Evolutionary conservation across 495 filamentous ascomycete species (phyloP).

Genomic region (Neurospora sublineolata): DNA sequence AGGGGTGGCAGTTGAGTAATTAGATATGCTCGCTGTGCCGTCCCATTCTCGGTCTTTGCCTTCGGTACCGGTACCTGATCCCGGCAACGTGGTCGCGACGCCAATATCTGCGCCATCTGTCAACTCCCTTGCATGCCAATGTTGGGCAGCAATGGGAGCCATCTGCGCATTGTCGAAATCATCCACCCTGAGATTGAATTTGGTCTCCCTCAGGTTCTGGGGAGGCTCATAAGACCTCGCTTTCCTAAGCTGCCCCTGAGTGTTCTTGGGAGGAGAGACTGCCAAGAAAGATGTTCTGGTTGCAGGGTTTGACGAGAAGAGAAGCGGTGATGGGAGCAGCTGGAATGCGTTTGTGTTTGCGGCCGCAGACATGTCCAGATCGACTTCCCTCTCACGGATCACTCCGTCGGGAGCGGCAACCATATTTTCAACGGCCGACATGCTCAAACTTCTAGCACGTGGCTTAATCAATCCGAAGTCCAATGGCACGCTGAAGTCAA

Average conservation of each 20-base stretch:
- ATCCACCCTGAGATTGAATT: background rate
- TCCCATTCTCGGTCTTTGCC: background rate
- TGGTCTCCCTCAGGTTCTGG: background rate
- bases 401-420: slow-evolving; percentile 9
- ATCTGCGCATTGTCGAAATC: background rate
- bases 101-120: background rate
- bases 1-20: background rate
- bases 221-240: background rate
- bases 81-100: background rate
- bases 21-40: background rate
- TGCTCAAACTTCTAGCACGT: slow-evolving; percentile 24
- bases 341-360: background rate
- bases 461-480: slow-evolving; percentile 8
- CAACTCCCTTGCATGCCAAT: background rate
- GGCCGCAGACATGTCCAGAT: background rate
- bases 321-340: background rate
- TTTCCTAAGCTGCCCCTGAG: background rate
- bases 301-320: background rate
- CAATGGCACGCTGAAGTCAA: slow-evolving; percentile 24
- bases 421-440: slow-evolving; percentile 19
- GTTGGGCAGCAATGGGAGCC: background rate
- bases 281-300: background rate
- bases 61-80: background rate
- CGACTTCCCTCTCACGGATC: background rate
- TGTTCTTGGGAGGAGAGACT: background rate